phyloP scores from a whole-genome alignment of 2,329 filamentous ascomycete species.

The Alternaria hordeiaustralica region DNA sequence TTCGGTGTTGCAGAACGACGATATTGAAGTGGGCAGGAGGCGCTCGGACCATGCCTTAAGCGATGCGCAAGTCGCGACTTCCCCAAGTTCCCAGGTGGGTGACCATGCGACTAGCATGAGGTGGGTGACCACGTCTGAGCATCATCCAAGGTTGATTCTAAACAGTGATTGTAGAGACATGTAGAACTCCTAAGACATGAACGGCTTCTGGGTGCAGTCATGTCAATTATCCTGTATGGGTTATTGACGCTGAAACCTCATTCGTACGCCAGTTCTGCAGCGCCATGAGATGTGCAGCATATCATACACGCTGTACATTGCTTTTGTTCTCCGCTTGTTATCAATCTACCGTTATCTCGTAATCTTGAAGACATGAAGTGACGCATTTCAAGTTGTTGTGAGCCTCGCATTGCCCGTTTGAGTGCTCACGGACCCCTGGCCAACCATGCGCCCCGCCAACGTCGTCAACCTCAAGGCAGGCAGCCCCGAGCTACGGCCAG shows the following conservation, averaged over 20 bases:
- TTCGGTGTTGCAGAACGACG: constrained; percentile 20
- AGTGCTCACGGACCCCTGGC: constrained; percentile 27
- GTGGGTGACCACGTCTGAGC: constrained; percentile 6
- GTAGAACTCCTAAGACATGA: accelerated
- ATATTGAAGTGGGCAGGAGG: constrained; percentile 19
- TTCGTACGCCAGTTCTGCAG: background rate
- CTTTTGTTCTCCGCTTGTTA: background rate
- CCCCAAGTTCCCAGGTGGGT: constrained; percentile 13
- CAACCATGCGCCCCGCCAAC: constrained; percentile 35
- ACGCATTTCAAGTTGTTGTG: constrained; percentile 1
- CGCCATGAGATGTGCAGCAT: background rate
- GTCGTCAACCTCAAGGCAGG: constrained; percentile 35
- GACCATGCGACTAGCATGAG: constrained; percentile 7
- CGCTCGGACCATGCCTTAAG: constrained; percentile 18
- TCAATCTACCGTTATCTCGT: accelerated
- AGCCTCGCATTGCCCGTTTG: constrained; percentile 22
- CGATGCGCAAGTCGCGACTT: constrained; percentile 17
- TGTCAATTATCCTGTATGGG: background rate
- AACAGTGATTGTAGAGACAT: background rate
- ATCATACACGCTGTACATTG: background rate
- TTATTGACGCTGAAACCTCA: background rate
- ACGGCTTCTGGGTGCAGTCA: background rate
- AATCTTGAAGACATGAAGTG: background rate
- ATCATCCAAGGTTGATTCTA: background rate
- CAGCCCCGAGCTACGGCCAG: constrained; percentile 18